phyloP scores from a whole-genome alignment of 164 flowering plant genomes.

The Paratinospora sagittata region DNA sequence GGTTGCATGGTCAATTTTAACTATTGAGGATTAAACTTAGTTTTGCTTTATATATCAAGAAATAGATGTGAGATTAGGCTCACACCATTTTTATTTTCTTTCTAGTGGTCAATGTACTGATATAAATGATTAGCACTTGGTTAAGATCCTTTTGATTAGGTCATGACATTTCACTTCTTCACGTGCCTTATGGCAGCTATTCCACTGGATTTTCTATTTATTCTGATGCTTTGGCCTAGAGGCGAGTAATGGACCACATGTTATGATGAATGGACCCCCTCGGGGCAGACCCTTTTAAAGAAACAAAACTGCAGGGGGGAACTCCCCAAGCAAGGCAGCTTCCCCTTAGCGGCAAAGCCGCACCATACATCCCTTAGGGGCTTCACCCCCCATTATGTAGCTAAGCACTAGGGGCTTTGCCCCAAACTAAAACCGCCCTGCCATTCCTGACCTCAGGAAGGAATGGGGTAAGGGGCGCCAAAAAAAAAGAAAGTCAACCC shows the following conservation, averaged over 20 bases:
- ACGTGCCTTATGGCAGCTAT: not conserved
- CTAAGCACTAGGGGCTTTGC: no score
- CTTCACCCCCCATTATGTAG: no score
- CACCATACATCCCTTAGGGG: no score
- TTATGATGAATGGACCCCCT: not conserved
- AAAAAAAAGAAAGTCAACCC: no score
- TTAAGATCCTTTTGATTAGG: not conserved
- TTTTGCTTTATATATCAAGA: not conserved
- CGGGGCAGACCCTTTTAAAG: no score
- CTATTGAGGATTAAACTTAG: not conserved
- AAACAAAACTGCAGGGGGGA: no score
- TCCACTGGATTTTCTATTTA: not conserved
- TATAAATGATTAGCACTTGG: not conserved
- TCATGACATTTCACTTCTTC: not conserved
- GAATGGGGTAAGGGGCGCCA: no score
- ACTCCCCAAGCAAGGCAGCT: no score
- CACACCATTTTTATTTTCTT: not conserved
- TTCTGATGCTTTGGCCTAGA: not conserved
- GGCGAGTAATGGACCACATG: not conserved
- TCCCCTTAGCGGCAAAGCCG: no score
- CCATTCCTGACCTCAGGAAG: no score
- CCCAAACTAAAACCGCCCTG: no score
- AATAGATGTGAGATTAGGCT: no score
- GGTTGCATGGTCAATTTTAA: not conserved
- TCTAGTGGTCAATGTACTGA: not conserved